Base-by-base conservation (phyloP, 768 basidiomycete species). In the Lactarius trivialis region DNA sequence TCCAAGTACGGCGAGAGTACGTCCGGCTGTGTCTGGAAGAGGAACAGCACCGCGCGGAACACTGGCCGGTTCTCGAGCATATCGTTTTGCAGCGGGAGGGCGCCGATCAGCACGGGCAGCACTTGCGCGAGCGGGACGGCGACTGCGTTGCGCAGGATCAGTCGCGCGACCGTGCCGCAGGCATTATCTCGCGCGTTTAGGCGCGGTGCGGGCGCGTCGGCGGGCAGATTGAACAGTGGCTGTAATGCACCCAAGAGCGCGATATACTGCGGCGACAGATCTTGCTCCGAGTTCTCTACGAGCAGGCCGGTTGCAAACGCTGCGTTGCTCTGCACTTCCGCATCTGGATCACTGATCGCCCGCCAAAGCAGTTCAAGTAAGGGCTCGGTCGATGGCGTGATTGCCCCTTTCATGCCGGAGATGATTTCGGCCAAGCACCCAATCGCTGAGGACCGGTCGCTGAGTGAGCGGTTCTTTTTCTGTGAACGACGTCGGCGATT, bases 361-460 rank as follows among this genome's bases (percentile, higher is more conserved):
- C 79, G 81, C 74, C 88, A 87, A 77, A 97, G 89, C 60, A 98
- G 82, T 61, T 91, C 85, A 56, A 94, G 80, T 32, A 99, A 80
- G 17, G 83, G 81, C 67, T 87, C 81, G 1, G 96, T 96, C 70
- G 83, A 90, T 9, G 88, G 85, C 2, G 94, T 96, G 64, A 98
- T 82, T 9, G 89, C 85, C 50, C 75, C 76, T 77, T 95, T 93
- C 81, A 98, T 86, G 51, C 94, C 94, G 24, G 87, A 84, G 72
- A 96, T 95, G 66, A 98, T 91, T 76, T 99, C 97, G 39, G 95
- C 95, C 37, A 99, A 79, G 65, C 89, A 90, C 5, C 97, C 97
- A 65, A 98, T 89, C 28, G 94, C 86, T 52, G 94, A 87, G 11
- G 96, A 96, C 41, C 91, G 88, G 73, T 99, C 97, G 65, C 89